Evolutionary conservation across 805 yeast species (phyloP).

Genomic region (Wickerhamomyces canadensis): DNA sequence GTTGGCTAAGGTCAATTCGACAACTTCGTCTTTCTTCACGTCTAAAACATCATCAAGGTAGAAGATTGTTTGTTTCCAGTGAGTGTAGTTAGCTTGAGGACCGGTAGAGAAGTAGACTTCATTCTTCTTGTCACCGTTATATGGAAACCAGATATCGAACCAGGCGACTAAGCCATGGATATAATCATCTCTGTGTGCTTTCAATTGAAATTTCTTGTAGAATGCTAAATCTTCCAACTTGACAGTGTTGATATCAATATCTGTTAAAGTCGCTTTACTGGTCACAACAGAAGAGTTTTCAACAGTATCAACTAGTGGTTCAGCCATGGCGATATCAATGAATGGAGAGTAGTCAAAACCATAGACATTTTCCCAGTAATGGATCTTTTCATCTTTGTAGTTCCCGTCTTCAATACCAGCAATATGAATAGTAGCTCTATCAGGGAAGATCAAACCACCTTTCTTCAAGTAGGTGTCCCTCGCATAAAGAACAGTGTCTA

Average conservation of each 20-base stretch:
- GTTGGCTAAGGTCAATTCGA: constrained; percentile 67
- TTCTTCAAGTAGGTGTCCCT: constrained; percentile 75
- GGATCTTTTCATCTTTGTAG: constrained; percentile 85
- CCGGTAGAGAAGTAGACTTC: constrained; percentile 85
- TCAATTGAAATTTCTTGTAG: constrained; percentile 59
- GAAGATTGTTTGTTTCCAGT: constrained; percentile 98
- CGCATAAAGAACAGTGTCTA: constrained; percentile 91
- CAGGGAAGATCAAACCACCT: constrained; percentile 93
- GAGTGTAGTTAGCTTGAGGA: constrained; percentile 90
- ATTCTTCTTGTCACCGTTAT: constrained; percentile 39
- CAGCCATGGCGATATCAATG: constrained; percentile 77
- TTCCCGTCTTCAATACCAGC: constrained; percentile 93
- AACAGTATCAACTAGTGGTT: constrained; percentile 95
- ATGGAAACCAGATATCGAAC: constrained; percentile 92
- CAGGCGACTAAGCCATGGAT: constrained; percentile 89
- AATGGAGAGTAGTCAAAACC: constrained; percentile 96
- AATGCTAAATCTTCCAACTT: constrained; percentile 78
- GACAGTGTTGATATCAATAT: constrained; percentile 87
- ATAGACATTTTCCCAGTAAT: constrained; percentile 94
- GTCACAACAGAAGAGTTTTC: constrained; percentile 73
- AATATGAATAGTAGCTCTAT: constrained; percentile 80
- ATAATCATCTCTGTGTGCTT: constrained; percentile 71
- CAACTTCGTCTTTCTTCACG: constrained; percentile 66
- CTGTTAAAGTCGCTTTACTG: constrained; percentile 63
- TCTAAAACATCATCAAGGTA: constrained; percentile 79